Evolutionary conservation across 192 early-diverging fungal species (phyloP).

Genomic region (Anaeromyces robustus): DNA sequence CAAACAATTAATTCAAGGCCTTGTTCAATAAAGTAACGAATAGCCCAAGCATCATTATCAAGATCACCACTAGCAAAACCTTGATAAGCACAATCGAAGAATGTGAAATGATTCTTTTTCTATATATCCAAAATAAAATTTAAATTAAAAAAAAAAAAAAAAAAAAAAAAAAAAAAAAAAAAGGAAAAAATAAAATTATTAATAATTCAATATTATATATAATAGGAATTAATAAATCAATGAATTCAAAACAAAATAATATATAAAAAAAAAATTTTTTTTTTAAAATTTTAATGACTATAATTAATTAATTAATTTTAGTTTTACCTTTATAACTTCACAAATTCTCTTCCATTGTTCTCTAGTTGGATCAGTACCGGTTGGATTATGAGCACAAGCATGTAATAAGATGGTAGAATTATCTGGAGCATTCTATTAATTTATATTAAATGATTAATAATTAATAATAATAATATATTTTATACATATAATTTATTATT

Average conservation of each 20-base stretch:
- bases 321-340: slow-evolving; percentile 17
- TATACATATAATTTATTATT: no score
- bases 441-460: no score
- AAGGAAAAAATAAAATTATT: no score
- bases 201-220: no score
- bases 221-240: no score
- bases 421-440: slow-evolving; percentile 51
- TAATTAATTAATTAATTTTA: no score
- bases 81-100: slow-evolving; percentile 99
- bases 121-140: not conserved
- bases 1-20: slow-evolving; percentile 63
- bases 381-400: slow-evolving; percentile 99
- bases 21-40: slow-evolving; percentile 78
- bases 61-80: slow-evolving; percentile 93
- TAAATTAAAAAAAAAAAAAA: not conserved
- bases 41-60: slow-evolving; percentile 75
- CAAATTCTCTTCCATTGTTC: slow-evolving; percentile 87
- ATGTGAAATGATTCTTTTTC: slow-evolving; percentile 59
- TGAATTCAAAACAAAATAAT: no score
- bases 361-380: slow-evolving; percentile 88
- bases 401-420: slow-evolving; percentile 85
- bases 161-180: not conserved
- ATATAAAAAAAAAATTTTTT: no score
- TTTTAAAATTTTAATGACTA: no score
- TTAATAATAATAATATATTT: no score